Evolutionary conservation across 2,329 filamentous ascomycete genomes (phyloP), one percentile per base, ranked within the genome.

Genomic region (Remersonia thermophila): DNA sequence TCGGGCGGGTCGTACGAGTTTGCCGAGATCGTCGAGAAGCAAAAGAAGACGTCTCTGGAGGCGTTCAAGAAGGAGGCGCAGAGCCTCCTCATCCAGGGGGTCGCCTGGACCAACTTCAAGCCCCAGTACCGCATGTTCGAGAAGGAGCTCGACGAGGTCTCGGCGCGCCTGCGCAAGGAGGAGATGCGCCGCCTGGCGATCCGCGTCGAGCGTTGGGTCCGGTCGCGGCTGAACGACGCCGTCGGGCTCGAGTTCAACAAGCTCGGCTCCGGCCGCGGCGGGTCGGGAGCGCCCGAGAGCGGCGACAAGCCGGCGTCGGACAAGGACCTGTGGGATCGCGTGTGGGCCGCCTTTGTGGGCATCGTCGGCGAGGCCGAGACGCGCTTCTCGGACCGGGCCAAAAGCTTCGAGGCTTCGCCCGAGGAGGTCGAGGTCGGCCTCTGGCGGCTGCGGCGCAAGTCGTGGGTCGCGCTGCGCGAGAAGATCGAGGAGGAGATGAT

Each of bases 401-500:
- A 80, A 61, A 93, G 85, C 64, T 94, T 96, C 48, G 85, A 96
- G 56, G 91, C 91, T 31, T 93, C 79, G 50, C 69, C 82, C 38
- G 85, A 89, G 28, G 91, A 98, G 62, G 85, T 94, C 14, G 82
- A 93, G 42, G 75, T 95, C 37, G 91, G 91, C 13, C 68, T 94
- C 14, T 98, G 91, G 89, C 77, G 87, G 38, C 63, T 98, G 46
- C 78, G 89, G 40, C 77, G 89, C 45, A 96, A 96, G 68, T 91
- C 84, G 43, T 98, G 91, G 91, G 80, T 80, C 28, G 87, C 89
- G 11, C 67, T 98, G 42, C 75, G 84, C 31, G 80, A 85, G 41
- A 91, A 84, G 65, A 82, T 98, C 43, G 89, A 96, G 26, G 91
- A 98, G 54, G 91, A 98, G 60, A 84, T 95, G 54, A 93, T 93